phyloP scores from a whole-genome alignment of 2,329 filamentous ascomycete species.

The Colletotrichum somersetense region DNA sequence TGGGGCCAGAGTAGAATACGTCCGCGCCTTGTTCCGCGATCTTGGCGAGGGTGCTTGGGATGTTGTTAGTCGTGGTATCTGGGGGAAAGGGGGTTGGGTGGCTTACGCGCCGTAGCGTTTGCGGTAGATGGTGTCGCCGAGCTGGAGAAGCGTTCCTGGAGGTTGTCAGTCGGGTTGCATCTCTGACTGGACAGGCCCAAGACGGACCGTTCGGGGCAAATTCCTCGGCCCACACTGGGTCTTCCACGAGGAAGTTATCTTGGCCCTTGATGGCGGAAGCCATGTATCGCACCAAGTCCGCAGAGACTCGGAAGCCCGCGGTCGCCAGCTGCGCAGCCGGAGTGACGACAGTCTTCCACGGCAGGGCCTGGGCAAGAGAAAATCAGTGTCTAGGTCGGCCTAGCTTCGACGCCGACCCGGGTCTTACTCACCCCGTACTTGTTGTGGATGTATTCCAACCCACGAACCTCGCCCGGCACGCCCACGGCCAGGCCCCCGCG shows the following conservation, averaged over 20 bases:
- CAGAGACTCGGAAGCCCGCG: constrained; percentile 78
- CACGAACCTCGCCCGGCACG: constrained; percentile 81
- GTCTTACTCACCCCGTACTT: constrained; percentile 70
- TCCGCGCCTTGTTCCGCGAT: constrained; percentile 81
- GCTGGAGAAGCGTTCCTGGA: constrained; percentile 70
- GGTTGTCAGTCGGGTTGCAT: not conserved
- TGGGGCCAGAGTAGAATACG: constrained; percentile 79
- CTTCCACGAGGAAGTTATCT: constrained; percentile 76
- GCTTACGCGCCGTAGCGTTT: constrained; percentile 77
- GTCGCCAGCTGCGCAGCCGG: constrained; percentile 82
- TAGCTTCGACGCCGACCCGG: not conserved
- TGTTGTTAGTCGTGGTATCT: not conserved
- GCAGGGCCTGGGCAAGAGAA: constrained; percentile 59
- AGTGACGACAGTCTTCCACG: constrained; percentile 78
- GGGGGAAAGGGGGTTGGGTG: not conserved
- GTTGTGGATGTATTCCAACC: constrained; percentile 81
- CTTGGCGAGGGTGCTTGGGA: constrained; percentile 73
- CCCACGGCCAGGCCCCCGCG: constrained; percentile 79
- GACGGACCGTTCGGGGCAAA: constrained; percentile 81
- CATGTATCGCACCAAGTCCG: constrained; percentile 84
- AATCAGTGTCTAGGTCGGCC: not conserved
- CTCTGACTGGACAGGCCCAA: not conserved
- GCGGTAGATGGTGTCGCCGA: constrained; percentile 84
- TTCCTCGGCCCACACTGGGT: constrained; percentile 86
- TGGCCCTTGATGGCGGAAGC: constrained; percentile 55